These are phyloP conservation scores for Geotrichum restrictum DNA, from an alignment of 1,139 yeast species.

Conservation along the genomic window DNA sequence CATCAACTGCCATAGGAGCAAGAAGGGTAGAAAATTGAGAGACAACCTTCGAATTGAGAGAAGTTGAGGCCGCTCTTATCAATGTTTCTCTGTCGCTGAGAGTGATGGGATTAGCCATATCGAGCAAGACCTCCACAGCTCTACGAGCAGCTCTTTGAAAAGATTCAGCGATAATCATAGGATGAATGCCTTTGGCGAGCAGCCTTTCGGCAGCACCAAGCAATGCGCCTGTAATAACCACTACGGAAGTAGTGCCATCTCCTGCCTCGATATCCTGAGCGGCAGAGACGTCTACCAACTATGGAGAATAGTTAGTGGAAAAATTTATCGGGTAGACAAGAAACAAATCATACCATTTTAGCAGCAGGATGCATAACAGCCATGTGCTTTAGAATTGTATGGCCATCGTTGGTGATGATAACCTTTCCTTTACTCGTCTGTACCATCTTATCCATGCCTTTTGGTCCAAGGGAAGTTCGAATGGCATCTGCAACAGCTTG, in stretches of 20 bases:
- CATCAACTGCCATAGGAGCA: constrained; percentile 93
- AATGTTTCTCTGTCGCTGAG: constrained; percentile 75
- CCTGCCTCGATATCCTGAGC: constrained; percentile 99
- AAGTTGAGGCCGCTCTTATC: constrained; percentile 89
- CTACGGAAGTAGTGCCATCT: constrained; percentile 97
- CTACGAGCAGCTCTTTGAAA: constrained; percentile 90
- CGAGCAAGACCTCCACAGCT: constrained; percentile 75
- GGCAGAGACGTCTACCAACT: constrained; percentile 86
- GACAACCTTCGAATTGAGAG: constrained; percentile 90
- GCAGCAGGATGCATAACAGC: constrained; percentile 98
- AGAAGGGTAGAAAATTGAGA: constrained; percentile 80
- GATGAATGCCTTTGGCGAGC: constrained; percentile 88
- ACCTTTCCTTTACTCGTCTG: constrained; percentile 89
- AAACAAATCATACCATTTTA: constrained; percentile 52
- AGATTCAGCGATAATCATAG: constrained; percentile 89
- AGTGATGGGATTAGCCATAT: constrained; percentile 75
- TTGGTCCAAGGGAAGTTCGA: constrained; percentile 95
- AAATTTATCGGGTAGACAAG: constrained; percentile 5
- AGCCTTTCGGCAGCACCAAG: constrained; percentile 92
- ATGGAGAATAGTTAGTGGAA: background rate
- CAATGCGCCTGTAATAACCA: constrained; percentile 88
- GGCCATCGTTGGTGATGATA: constrained; percentile 92
- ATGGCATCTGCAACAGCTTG: constrained; percentile 96
- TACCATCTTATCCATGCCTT: constrained; percentile 98
- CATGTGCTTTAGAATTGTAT: constrained; percentile 87